Evolutionary conservation across 108 stramenopile genomes (phyloP), one percentile per base, ranked within the genome.

Genomic region (Discostella pseudostelligera): DNA sequence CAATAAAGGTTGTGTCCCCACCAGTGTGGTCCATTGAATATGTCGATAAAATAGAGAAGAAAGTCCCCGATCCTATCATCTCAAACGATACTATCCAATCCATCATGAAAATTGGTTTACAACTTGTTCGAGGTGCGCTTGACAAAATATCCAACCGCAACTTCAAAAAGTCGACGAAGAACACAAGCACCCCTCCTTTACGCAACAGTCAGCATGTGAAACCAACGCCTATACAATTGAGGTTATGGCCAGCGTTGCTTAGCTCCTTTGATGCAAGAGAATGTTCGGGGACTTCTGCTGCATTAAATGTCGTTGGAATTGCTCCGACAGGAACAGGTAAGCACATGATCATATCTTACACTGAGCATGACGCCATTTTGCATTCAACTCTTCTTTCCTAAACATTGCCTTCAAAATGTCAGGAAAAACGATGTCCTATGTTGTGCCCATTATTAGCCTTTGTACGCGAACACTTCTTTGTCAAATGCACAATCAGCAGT

Each of bases 301-400:
- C 54, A 11, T 22, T 47, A 11, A 84, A 87, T 68, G 22, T 83
- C 50, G 61, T 87, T 47, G 85, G 71, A 7, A 70, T 92, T 63
- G 83, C 90, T 14, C 81, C 85, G 7, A 93, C 92, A 4, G 90
- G 84, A 9, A 77, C 72, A 17, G 90, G 87, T 16, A 86, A 88
- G 55, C 3, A 35, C 22, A 3, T 39, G 3, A 10, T 3, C 26
- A 32, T n/a, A 24, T 39, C 11, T 13, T 8, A 25, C 22, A 22
- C 1, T 8, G 10, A 22, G 8, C 39, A 20, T 60, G 16, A 26
- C 8, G n/a, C 13, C 26, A 4, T 47, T 26, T 28, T 17, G 2
- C 9, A 11, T 59, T 8, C 24, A 2, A 2, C 8, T 9, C 25
- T 39, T n/a, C 14, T 46, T 45, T 28, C 6, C 43, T 19, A 20